Percentiles rank a stretch among this genome's conserved stretches.
Evolutionary conservation across 2,329 filamentous ascomycete genomes (phyloP).

Genomic region (Fusarium proliferatum): DNA sequence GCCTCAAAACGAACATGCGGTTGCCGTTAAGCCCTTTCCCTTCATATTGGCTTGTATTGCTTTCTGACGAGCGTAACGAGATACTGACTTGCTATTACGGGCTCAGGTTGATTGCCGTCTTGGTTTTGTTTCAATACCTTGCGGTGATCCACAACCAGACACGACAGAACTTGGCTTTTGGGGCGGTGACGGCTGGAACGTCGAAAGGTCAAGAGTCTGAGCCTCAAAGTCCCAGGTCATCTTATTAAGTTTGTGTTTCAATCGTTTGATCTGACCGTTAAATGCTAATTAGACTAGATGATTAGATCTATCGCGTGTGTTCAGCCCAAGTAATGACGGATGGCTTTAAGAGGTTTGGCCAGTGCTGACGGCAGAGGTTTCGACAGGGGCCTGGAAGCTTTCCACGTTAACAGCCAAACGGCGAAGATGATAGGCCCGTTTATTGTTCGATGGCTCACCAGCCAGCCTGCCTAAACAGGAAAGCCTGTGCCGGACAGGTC

Average conservation of each 20-base stretch:
- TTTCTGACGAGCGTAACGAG: neutral
- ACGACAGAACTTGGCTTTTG: conserved; percentile 4
- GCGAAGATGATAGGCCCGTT: conserved; percentile 11
- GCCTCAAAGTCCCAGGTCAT: conserved; percentile 11
- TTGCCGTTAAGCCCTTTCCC: neutral
- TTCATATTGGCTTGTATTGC: neutral
- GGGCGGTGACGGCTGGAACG: conserved; percentile 23
- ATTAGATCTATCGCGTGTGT: neutral
- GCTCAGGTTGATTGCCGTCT: conserved; percentile 5
- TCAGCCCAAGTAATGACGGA: neutral
- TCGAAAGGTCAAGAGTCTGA: conserved; percentile 5
- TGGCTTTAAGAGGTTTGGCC: neutral
- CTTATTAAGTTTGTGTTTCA: conserved; percentile 1
- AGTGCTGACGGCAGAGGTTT: conserved; percentile 1
- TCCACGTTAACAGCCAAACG: neutral
- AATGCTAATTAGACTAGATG: neutral
- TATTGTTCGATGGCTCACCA: neutral
- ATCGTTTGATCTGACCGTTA: conserved; percentile 7
- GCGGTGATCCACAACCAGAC: neutral
- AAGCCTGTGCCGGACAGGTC: conserved; percentile 2
- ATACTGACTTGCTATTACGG: neutral
- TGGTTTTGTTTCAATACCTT: conserved; percentile 12
- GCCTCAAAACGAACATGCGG: neutral
- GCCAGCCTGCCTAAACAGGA: conserved; percentile 11
- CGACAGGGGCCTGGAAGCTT: neutral